Conservation (phyloP, 306 rosid genomes). For the Alnus rubra region DNA sequence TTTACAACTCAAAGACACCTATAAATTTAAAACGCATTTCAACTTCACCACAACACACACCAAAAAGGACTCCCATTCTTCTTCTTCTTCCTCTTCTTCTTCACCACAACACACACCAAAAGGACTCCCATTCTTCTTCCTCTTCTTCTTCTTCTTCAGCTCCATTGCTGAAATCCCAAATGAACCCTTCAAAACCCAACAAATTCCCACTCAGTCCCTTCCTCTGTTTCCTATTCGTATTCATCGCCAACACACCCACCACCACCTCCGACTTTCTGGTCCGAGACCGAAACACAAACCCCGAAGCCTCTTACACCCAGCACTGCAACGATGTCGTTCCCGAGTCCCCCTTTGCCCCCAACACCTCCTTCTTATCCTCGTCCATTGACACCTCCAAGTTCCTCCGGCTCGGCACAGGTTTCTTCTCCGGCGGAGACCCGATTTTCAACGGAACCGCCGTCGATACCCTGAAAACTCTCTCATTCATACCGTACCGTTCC, state of each 20-base stretch:
- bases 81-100: too few relatives aligned
- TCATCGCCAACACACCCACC: conserved; percentile 24
- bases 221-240: conserved; percentile 22
- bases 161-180: conserved; percentile 33
- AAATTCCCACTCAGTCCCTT: conserved; percentile 2
- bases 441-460: conserved; percentile 37
- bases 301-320: conserved; percentile 35
- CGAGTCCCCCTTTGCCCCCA: conserved; percentile 15
- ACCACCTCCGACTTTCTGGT: background rate
- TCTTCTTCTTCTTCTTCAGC: conserved; percentile 20
- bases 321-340: conserved; percentile 61
- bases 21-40: too few relatives aligned
- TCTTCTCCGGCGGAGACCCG: conserved; percentile 63
- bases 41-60: too few relatives aligned
- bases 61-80: too few relatives aligned
- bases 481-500: conserved; percentile 27
- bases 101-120: too few relatives aligned
- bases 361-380: conserved; percentile 6
- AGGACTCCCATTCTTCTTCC: too few relatives aligned
- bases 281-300: conserved; percentile 1
- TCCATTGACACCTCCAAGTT: conserved; percentile 8
- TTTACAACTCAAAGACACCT: too few relatives aligned
- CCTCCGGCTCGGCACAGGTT: conserved; percentile 41
- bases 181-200: conserved; percentile 23
- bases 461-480: conserved; percentile 3